Evolutionary conservation across 345 rosid genomes (phyloP).

Genomic region (Dimocarpus longan): DNA sequence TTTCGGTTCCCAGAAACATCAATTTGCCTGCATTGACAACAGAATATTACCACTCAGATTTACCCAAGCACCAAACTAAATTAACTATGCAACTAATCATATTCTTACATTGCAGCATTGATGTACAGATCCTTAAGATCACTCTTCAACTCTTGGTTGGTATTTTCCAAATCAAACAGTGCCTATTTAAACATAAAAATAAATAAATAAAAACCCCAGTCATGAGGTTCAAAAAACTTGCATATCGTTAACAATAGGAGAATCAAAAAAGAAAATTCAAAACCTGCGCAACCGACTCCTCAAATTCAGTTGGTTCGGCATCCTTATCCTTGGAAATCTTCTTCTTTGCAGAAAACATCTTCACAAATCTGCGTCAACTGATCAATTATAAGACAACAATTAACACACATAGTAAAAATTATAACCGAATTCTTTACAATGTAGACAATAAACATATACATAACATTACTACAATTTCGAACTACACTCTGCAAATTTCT

Average conservation of each 20-base stretch:
- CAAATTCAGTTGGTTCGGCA: constrained; percentile 75
- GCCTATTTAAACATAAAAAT: constrained; percentile 41
- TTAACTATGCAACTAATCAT: background rate
- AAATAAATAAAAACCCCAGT: constrained; percentile 2
- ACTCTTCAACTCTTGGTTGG: constrained; percentile 77
- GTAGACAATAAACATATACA: no score
- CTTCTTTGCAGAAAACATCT: constrained; percentile 75
- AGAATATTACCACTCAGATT: background rate
- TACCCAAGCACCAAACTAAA: background rate
- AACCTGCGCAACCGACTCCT: constrained; percentile 90
- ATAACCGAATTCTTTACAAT: no score
- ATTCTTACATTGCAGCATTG: constrained; percentile 68
- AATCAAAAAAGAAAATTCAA: background rate
- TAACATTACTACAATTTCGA: background rate
- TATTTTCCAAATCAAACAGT: constrained; percentile 80
- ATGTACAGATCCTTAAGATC: constrained; percentile 84
- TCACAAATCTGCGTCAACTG: constrained; percentile 6
- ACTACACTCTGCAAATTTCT: background rate
- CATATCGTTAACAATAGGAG: background rate
- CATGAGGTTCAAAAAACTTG: background rate
- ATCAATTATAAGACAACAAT: background rate
- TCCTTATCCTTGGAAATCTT: constrained; percentile 83
- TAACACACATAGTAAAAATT: background rate
- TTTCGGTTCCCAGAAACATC: constrained; percentile 79
- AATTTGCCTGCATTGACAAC: constrained; percentile 52